These are phyloP conservation scores for Fistulinella prunicolor DNA, from an alignment of 768 basidiomycete species.

Conservation along the genomic window DNA sequence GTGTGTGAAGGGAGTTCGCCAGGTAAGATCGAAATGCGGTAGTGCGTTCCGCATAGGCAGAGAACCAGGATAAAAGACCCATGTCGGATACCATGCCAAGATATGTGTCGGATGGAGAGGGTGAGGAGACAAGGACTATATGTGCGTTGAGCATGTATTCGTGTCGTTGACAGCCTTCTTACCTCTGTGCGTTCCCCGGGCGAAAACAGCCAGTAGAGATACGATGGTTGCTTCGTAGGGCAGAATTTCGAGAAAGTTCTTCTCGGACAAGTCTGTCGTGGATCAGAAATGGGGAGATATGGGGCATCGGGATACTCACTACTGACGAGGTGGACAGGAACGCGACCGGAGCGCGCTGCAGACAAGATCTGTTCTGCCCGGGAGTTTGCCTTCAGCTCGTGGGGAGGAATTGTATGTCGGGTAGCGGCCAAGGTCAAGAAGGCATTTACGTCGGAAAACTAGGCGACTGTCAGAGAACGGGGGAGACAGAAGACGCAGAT, in stretches of 20 bases:
- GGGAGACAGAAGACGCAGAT: neutral
- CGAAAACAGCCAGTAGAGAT: conserved; percentile 61
- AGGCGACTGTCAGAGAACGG: conserved; percentile 8
- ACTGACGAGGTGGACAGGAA: conserved; percentile 74
- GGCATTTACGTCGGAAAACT: conserved; percentile 89
- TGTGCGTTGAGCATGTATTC: conserved; percentile 1
- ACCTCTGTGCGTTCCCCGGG: conserved; percentile 74
- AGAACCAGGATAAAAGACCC: conserved; percentile 67
- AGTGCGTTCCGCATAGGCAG: conserved; percentile 47
- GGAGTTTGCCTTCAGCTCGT: conserved; percentile 56
- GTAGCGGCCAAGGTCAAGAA: conserved; percentile 82
- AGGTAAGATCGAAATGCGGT: conserved; percentile 33
- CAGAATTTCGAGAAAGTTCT: conserved; percentile 70
- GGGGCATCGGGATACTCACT: conserved; percentile 45
- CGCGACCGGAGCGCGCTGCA: conserved; percentile 71
- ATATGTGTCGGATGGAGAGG: conserved; percentile 43
- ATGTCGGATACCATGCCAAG: conserved; percentile 78
- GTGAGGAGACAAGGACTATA: conserved; percentile 55
- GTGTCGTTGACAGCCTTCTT: conserved; percentile 10
- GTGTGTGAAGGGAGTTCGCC: conserved; percentile 53
- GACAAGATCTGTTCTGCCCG: conserved; percentile 66
- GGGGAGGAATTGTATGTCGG: conserved; percentile 60
- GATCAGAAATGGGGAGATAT: conserved; percentile 1
- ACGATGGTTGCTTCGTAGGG: conserved; percentile 62
- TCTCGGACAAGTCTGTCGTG: conserved; percentile 71